These are phyloP conservation scores for Pezicula rhizophila DNA, from an alignment of 2,329 filamentous ascomycete genomes.

Conservation along the genomic window DNA sequence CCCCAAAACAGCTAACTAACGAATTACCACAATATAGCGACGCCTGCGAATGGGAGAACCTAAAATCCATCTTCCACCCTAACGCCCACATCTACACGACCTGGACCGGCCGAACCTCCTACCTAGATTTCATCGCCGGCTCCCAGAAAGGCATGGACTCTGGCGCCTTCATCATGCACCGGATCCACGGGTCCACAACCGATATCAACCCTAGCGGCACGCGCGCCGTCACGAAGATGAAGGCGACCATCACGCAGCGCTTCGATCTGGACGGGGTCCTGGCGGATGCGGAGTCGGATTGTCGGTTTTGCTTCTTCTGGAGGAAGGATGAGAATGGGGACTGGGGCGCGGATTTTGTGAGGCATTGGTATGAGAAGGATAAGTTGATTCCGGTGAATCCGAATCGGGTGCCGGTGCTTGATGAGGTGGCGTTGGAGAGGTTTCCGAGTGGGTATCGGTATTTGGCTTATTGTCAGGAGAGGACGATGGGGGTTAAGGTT, in stretches of 20 bases:
- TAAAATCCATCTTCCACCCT: slow-evolving; percentile 42
- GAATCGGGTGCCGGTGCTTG: slow-evolving; percentile 32
- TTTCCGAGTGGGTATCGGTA: slow-evolving; percentile 40
- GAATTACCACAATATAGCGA: no score
- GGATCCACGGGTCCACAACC: slow-evolving; percentile 35
- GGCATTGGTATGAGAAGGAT: slow-evolving; percentile 48
- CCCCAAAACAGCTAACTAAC: no score
- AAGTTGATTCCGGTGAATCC: slow-evolving; percentile 41
- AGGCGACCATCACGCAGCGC: slow-evolving; percentile 43
- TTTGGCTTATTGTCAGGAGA: slow-evolving; percentile 39
- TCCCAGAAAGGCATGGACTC: slow-evolving; percentile 35
- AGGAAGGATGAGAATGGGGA: slow-evolving; percentile 13
- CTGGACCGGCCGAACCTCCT: slow-evolving; percentile 39
- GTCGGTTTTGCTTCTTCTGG: slow-evolving; percentile 41
- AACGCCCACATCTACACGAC: slow-evolving; percentile 43
- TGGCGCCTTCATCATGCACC: slow-evolving; percentile 38
- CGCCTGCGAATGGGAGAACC: slow-evolving; percentile 46
- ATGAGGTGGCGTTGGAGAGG: slow-evolving; percentile 31
- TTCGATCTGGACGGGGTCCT: slow-evolving; percentile 35
- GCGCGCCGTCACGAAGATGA: slow-evolving; percentile 43
- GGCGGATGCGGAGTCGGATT: slow-evolving; percentile 41
- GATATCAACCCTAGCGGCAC: slow-evolving; percentile 34
- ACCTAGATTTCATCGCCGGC: slow-evolving; percentile 33
- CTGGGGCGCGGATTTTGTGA: slow-evolving; percentile 40
- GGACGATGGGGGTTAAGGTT: slow-evolving; percentile 38